Base-by-base conservation (phyloP, 352 stramenopile species). In the Peronospora belbahrii region DNA sequence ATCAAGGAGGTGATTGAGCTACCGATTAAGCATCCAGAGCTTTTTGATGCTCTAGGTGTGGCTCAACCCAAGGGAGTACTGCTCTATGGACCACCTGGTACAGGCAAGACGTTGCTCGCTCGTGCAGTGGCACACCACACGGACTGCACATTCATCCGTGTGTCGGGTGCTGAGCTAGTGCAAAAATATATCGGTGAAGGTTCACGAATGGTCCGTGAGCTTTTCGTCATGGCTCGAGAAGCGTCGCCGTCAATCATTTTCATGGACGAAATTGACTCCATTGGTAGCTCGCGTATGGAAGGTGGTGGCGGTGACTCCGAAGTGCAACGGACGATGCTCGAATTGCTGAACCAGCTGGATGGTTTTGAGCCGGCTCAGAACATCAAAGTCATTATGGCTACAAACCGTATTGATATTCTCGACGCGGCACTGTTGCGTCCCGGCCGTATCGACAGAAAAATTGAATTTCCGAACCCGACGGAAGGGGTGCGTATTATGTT, bases 1-100 rank as follows among this genome's bases (percentile, higher is more conserved):
- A 99, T 99, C 63, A 99, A 99, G 70, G 97, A 99, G 69, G 85
- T 99, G 2, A 99, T 99, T 63, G 97, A 99, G 70, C 80, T 99
- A 14, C 97, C 97, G 2, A 99, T 99, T 70, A 99, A 99, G 67
- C 97, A 99, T 74, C 97, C 97, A 2, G 97, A 99, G 70, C 85
- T 99, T 4, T 99, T 99, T 64, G 96, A 99, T 34, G 85, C 89
- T 48, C 76, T 99, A 15, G 97, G 97, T 56, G 96, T 99, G 6
- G 95, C 96, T 4, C 97, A 99, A 70, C 96, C 95, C 19, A 99
- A 99, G 76, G 82, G 79, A 19, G 76, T 91, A 25, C 62, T 98
- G 23, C 74, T 98, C 14, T 98, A 98, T 54, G 95, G 96, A 10
- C 96, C 96, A 32, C 96, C 97, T 0, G 96, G 97, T 40, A 99